Evolutionary conservation across 352 stramenopile genomes (phyloP), one percentile per base, ranked within the genome.

Genomic region (Pythium aristosporum): DNA sequence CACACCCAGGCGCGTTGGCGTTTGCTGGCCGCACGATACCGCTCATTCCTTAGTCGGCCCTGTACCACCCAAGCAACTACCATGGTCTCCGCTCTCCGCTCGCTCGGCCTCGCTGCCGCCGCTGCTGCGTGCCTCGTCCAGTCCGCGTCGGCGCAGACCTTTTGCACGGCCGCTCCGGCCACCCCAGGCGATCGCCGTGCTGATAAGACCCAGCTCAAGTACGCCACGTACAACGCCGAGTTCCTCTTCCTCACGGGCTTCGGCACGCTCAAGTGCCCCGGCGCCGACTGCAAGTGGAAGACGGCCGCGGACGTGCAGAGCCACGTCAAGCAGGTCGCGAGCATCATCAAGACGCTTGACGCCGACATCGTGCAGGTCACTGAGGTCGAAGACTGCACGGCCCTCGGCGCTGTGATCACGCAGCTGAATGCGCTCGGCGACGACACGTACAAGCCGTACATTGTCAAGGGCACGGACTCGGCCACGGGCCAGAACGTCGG

Each of bases 351-450:
- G 46, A 34, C 53, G 25, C 55, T 91, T 46, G 55, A 89, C 61
- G 69, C 78, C 36, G 82, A 91, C 61, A 88, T 91, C 46, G 63
- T 91, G 25, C 82, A 88, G 47, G 59, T 91, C 41, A 77, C 78
- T 57, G 82, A 91, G 51, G 77, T 91, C 12, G 76, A 87, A 50
- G 74, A 85, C 64, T 88, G 79, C 63, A 69, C 65, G 0, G 78
- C 73, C 37, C 71, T 90, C 8, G 58, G 81, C 16, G 68, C 74
- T n/a, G 60, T 89, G 59, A 83, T 87, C 67, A 70, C 55, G 28
- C 57, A 82, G 63, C 71, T 89, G 20, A 21, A 50, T 57, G 59
- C 67, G 7, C 70, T 88, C 11, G 79, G 77, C 11, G 81, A 87
- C 44, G 65, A 51, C 50, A 84, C 72, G 10, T 87, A 88, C 75